Base-by-base conservation (phyloP, 2,329 filamentous ascomycete species). In the Colletotrichum sp. region DNA sequence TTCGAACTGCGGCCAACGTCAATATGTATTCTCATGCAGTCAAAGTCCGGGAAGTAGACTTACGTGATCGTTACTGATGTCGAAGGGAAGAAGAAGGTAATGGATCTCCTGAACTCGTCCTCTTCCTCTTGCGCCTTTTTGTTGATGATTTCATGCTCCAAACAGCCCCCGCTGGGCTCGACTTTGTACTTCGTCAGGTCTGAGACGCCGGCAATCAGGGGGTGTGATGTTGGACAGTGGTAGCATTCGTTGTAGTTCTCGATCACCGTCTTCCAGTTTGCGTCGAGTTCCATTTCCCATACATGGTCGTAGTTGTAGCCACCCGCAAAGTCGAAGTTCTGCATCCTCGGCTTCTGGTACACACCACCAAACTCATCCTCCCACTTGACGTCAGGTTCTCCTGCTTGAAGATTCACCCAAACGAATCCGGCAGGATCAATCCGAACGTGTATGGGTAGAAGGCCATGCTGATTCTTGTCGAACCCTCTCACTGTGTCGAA, bases 201-300 rank as follows among this genome's bases (percentile, higher is more conserved):
- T 30, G 86, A 83, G 6, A 89, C 80, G 11, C 83, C 82, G 12
- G 85, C 83, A 55, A 89, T 84, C 71, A 87, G 84, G 1, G 88
- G 88, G 74, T 89, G 88, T 2, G 86, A 85, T 3, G 86, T 88
- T 48, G 85, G 84, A 78, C 88, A 89, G 80, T 90, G 88, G 79
- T 89, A 90, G 80, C 79, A 80, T 77, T 80, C 87, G 79, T 90
- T 89, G 81, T 87, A 89, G 79, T 89, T 89, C 77, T 90, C 88
- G 28, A 84, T 81, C 9, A 87, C 79, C 7, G 79, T 79, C 76
- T 86, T 87, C 85, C 85, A 87, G 75, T 86, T 86, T 66, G 84
- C 83, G 1, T 82, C 80, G 5, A 83, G 80, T 13, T 82, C 79
- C 74, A 84, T 79, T 8, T 83, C 82, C 82, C 83, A 85, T 16